A percentile compares a stretch with the other conserved stretches of the same genome.
These are phyloP conservation scores for Moringa oleifera DNA, from an alignment of 345 rosid species.

Conservation along the genomic window DNA sequence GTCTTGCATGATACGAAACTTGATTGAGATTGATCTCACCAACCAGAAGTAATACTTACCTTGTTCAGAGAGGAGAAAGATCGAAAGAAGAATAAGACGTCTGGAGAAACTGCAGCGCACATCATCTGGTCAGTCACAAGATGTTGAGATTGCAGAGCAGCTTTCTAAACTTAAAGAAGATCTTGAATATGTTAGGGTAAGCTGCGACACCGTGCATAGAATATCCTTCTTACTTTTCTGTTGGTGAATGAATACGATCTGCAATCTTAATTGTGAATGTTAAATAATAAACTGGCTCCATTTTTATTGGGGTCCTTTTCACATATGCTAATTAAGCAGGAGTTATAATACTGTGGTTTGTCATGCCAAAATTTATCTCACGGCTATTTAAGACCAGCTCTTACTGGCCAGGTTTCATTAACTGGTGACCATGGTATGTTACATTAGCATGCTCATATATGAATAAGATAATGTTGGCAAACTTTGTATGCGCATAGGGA, in stretches of 20 bases:
- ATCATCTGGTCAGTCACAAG: slow-evolving; percentile 66
- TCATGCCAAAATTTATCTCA: not conserved
- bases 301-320: not conserved
- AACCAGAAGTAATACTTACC: not conserved
- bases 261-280: not conserved
- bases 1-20: not conserved
- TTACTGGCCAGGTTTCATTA: not conserved
- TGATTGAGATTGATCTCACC: not conserved
- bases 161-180: slow-evolving; percentile 87
- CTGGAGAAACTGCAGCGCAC: slow-evolving; percentile 88
- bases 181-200: slow-evolving; percentile 95
- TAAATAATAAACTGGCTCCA: not conserved
- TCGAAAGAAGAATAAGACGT: slow-evolving; percentile 81
- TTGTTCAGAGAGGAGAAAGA: slow-evolving; percentile 79
- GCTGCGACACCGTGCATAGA: not conserved
- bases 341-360: not conserved
- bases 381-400: not conserved
- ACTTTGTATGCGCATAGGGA: no score
- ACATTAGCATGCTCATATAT: not conserved
- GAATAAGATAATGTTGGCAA: not conserved
- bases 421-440: not conserved
- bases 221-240: not conserved
- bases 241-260: not conserved
- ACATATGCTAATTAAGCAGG: not conserved
- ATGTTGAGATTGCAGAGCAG: slow-evolving; percentile 57